Conservation (phyloP, 352 stramenopile genomes). For the Peronospora tabacina region DNA sequence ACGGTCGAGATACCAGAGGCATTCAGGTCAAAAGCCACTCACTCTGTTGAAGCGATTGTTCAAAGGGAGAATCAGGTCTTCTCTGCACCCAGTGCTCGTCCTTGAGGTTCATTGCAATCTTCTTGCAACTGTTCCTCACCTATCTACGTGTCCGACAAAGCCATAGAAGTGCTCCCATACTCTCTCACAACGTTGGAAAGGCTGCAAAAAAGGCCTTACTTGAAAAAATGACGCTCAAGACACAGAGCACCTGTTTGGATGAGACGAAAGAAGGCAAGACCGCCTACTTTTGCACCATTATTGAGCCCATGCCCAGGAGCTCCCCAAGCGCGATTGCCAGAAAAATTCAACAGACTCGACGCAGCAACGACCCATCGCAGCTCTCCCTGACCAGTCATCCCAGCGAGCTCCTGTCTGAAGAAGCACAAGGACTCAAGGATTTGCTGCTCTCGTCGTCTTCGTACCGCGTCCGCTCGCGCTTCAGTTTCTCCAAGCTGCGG, state of each 20-base stretch:
- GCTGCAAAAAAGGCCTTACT: too few relatives aligned
- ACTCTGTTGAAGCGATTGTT: too few relatives aligned
- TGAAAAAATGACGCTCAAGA: too few relatives aligned
- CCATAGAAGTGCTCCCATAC: too few relatives aligned
- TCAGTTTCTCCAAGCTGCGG: constrained; percentile 33
- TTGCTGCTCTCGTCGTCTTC: constrained; percentile 16
- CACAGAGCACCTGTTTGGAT: too few relatives aligned
- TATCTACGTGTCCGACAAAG: too few relatives aligned
- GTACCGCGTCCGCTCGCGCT: constrained; percentile 17
- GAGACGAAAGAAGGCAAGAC: background rate
- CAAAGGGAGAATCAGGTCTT: too few relatives aligned
- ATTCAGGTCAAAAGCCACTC: constrained; percentile 42
- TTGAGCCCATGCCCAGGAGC: constrained; percentile 7
- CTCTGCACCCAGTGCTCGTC: too few relatives aligned
- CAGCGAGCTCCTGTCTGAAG: constrained; percentile 11
- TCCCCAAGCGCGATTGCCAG: constrained; percentile 8
- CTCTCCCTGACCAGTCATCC: constrained; percentile 4
- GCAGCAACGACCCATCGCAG: background rate
- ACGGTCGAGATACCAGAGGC: constrained; percentile 15
- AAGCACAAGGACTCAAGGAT: constrained; percentile 31
- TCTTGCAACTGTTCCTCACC: too few relatives aligned
- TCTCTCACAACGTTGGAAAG: too few relatives aligned
- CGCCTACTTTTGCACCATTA: constrained; percentile 11
- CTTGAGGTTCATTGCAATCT: too few relatives aligned
- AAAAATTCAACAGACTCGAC: constrained; percentile 25